These are phyloP conservation scores for Capronia epimyces DNA, from an alignment of 2,329 filamentous ascomycete species.

Conservation along the genomic window DNA sequence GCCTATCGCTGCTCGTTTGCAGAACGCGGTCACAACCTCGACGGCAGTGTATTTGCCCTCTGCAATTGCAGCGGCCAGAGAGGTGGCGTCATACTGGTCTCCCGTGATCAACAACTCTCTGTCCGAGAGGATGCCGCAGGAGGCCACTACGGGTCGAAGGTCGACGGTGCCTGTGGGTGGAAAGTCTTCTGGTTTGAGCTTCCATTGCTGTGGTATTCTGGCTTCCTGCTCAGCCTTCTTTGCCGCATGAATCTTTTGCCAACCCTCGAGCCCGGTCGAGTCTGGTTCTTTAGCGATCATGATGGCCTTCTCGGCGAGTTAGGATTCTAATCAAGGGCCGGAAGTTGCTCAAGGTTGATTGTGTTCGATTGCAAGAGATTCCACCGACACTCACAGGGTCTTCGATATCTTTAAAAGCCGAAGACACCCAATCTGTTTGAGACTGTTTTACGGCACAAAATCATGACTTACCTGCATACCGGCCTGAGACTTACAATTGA, in stretches of 20 bases:
- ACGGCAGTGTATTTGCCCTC: conserved; percentile 36
- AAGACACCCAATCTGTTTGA: too few relatives aligned
- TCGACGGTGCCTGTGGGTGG: conserved; percentile 20
- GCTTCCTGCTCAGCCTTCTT: conserved; percentile 32
- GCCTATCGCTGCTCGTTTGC: conserved; percentile 39
- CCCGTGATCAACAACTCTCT: conserved; percentile 50
- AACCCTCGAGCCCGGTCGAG: background rate
- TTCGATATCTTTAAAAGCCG: too few relatives aligned
- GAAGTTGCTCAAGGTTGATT: too few relatives aligned
- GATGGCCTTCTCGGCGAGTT: background rate
- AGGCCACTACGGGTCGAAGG: conserved; percentile 27
- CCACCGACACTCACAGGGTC: too few relatives aligned
- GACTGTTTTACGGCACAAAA: too few relatives aligned
- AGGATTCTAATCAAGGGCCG: background rate
- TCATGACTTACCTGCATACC: too few relatives aligned
- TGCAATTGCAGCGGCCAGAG: conserved; percentile 36
- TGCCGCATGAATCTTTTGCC: conserved; percentile 12
- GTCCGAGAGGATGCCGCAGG: conserved; percentile 44
- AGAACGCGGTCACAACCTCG: conserved; percentile 51
- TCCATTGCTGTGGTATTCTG: conserved; percentile 36
- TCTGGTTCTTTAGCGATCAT: conserved; percentile 11
- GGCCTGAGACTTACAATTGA: background rate
- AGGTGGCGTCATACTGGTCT: conserved; percentile 45
- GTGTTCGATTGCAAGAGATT: too few relatives aligned
- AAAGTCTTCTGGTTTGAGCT: conserved; percentile 28